Conservation (phyloP, 2,329 filamentous ascomycete species). For the Colletotrichum truncatum region DNA sequence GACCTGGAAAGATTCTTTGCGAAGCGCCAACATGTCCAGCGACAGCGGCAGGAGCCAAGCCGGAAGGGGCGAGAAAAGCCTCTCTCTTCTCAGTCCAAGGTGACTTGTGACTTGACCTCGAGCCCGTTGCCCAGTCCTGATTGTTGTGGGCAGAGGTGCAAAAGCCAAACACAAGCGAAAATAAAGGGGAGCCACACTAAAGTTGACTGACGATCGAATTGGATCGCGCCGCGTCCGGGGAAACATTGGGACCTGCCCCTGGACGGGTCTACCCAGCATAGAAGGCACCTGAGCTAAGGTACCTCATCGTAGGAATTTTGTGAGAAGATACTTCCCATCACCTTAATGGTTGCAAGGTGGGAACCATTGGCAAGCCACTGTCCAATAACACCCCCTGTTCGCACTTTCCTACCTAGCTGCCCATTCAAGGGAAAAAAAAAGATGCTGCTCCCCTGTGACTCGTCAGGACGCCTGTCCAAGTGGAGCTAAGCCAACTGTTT, state of each 20-base stretch:
- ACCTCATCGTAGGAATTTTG: background rate
- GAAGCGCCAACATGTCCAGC: background rate
- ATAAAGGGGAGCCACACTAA: constrained; percentile 14
- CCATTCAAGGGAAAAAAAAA: background rate
- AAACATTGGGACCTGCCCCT: constrained; percentile 24
- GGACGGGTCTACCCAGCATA: background rate
- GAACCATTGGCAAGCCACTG: background rate
- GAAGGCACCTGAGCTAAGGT: background rate
- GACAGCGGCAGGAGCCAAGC: background rate
- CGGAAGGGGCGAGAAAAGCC: background rate
- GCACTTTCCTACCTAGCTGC: too few species aligned
- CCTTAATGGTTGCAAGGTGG: background rate
- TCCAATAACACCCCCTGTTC: background rate
- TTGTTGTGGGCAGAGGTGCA: constrained; percentile 9
- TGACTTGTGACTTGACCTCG: constrained; percentile 1
- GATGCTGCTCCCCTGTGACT: constrained; percentile 9
- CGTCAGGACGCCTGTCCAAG: constrained; percentile 13
- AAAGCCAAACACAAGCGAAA: constrained; percentile 20
- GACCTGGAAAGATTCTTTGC: constrained; percentile 1
- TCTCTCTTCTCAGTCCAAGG: background rate
- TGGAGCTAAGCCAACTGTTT: constrained; percentile 20
- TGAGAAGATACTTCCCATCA: background rate
- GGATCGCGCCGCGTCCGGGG: constrained; percentile 28
- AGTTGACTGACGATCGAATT: constrained; percentile 25
- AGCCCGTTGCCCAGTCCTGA: constrained; percentile 20